Base-by-base conservation (phyloP, 208 protist genomes). In the Trypanosoma brucei region DNA sequence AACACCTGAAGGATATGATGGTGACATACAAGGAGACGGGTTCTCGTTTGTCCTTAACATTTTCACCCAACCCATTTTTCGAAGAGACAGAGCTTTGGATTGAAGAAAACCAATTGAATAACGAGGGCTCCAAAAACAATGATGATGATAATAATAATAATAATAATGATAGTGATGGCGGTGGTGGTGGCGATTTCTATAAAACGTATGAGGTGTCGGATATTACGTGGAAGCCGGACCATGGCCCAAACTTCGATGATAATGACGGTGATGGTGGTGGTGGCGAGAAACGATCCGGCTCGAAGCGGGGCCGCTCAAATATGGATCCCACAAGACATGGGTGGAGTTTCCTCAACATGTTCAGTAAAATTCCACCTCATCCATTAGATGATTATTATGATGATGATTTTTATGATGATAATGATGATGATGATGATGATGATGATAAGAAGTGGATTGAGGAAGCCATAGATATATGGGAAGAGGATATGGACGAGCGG, bases 81-180 rank as follows among this genome's bases (percentile, higher is more conserved):
- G 76, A 88, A 65, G 83, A 91, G 68, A 77, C 65, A 39, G 74
- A 84, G 65, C 73, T 93, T 30, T 93, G 81, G 77, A 83, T 78
- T 2, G 78, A 91, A 71, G 40, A 55, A 13, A 42, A 5, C 13
- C 39, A 22, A 22, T 22, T 22, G 22, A 22, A 22, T 22, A 22
- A 0, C 22, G 22, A 46, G 44, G 49, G 54, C 4, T 30, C 34
- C 51, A 55, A 22, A 42, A 33, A 49, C 46, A 50, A 62, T n/a
- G 38, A 36, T 11, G 57, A 51, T 51, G 49, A 36, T 3, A 64
- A 64, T n/a, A 59, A n/a, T 36, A 59, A n/a, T 36, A 38, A 45
- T 5, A 54, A 22, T 3, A 51, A 49, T 2, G 42, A 75, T 14
- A 45, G 2, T 38, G 22, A 58, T 3, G 61, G 36, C 5, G 58